Conservation (phyloP, 78 protist species). For the Dictyostelium purpureum region DNA sequence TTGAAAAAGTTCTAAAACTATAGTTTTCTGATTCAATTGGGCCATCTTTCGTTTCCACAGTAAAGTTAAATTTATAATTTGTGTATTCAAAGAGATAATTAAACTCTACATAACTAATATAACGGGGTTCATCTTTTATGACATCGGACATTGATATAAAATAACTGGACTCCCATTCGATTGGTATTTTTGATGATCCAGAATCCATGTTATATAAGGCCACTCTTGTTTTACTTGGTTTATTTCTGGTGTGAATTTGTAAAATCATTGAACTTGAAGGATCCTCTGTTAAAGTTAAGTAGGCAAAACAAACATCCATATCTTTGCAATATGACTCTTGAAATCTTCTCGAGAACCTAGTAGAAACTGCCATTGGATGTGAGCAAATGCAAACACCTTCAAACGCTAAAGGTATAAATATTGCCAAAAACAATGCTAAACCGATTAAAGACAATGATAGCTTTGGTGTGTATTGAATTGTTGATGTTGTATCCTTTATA, state of each 20-base stretch:
- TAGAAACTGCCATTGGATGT: slow-evolving; percentile 59
- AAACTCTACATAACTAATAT: neutral
- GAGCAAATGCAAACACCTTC: slow-evolving; percentile 57
- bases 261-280: slow-evolving; percentile 51
- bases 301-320: slow-evolving; percentile 9
- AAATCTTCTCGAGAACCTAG: slow-evolving; percentile 16
- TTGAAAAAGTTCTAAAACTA: slow-evolving; percentile 18
- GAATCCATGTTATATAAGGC: too few species aligned
- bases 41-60: neutral
- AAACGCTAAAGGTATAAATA: slow-evolving; percentile 10
- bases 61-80: neutral
- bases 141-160: slow-evolving; percentile 7
- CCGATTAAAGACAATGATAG: neutral
- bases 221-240: slow-evolving; percentile 10
- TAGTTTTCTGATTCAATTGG: neutral
- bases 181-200: too few species aligned
- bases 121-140: slow-evolving; percentile 39
- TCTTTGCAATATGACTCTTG: slow-evolving; percentile 7
- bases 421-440: neutral
- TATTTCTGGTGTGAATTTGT: slow-evolving; percentile 45
- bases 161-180: neutral
- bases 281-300: slow-evolving; percentile 50
- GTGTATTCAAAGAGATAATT: slow-evolving; percentile 4
- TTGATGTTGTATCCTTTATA: neutral
- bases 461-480: neutral